These are phyloP conservation scores for Solanum corneliomulleri DNA, from an alignment of 257 asterid genomes.

Conservation along the genomic window DNA sequence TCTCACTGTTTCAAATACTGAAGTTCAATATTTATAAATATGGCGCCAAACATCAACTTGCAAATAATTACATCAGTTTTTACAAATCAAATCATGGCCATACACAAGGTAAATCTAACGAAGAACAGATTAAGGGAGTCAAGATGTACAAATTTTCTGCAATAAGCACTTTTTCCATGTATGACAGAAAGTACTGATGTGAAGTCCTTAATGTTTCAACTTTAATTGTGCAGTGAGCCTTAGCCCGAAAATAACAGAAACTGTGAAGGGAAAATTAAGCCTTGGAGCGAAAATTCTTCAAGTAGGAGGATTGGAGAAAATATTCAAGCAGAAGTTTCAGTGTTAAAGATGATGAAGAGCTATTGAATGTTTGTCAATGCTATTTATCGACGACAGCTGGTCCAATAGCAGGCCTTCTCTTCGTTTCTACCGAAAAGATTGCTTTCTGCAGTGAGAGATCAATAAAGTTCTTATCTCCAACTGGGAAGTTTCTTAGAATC, in stretches of 20 bases:
- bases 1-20: neutral
- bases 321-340: neutral
- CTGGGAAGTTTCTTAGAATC: neutral
- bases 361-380: slow-evolving; percentile 9
- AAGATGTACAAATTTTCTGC: neutral
- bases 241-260: neutral
- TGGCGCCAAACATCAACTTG: neutral
- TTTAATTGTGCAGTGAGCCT: slow-evolving; percentile 16
- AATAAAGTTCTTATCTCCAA: slow-evolving; percentile 2
- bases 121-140: neutral
- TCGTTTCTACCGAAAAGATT: slow-evolving; percentile 6
- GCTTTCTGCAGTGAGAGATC: slow-evolving; percentile 11
- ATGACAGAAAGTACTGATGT: neutral
- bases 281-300: neutral
- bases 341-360: neutral
- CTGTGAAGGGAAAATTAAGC: neutral
- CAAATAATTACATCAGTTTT: neutral
- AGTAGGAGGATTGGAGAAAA: neutral
- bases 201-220: neutral
- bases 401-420: slow-evolving; percentile 9
- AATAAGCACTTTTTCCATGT: neutral
- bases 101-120: neutral
- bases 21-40: too few relatives aligned
- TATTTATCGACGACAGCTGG: slow-evolving; percentile 14
- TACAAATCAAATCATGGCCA: neutral